Base-by-base conservation (phyloP, 305 asterid species). In the Solanum hybrid region DNA sequence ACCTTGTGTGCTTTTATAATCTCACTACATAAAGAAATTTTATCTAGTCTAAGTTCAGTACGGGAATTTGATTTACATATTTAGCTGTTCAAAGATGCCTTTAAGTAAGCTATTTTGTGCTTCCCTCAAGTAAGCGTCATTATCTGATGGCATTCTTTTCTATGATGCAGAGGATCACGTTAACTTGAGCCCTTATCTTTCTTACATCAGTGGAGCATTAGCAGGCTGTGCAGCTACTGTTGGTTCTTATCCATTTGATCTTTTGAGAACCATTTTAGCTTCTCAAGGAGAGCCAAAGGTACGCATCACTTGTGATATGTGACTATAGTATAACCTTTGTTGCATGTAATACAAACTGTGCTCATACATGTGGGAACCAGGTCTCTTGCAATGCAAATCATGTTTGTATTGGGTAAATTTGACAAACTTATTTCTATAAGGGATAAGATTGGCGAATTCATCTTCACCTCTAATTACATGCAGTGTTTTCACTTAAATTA, bases 231-330 rank as follows among this genome's bases (percentile, higher is more conserved):
- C 98, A 6, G 99, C 99, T 85, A 97, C 99, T 2, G 92, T 97
- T 87, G 99, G 98, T 90, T 95, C 99, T 42, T 97, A 97, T 93
- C 99, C 99, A 5, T 97, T 97, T 89, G 99, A 97, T 94, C 98
- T 97, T 81, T 90, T 97, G 86, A 93, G 99, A 92, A 97, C 99
- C 75, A 94, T 97, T 92, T 94, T 97, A 94, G 99, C 99, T 91
- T 97, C 98, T 76, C 99, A 96, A 87, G 98, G 98, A 85, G 98
- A 97, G 91, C 98, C 99, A 87, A 97, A 95, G 98, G 99, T 97
- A 51, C 31, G 3, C 3, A 35, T 22, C 31, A 51, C 31, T 31
- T 31, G 35, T 31, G 39, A 46, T 51, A 51, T 46, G 37, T 83
- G 87, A 10, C 26, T 51, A 3, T 51, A 3, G 39, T 51, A 29